Base-by-base conservation (phyloP, 2,329 filamentous ascomycete species). In the Exophiala spinifera region DNA sequence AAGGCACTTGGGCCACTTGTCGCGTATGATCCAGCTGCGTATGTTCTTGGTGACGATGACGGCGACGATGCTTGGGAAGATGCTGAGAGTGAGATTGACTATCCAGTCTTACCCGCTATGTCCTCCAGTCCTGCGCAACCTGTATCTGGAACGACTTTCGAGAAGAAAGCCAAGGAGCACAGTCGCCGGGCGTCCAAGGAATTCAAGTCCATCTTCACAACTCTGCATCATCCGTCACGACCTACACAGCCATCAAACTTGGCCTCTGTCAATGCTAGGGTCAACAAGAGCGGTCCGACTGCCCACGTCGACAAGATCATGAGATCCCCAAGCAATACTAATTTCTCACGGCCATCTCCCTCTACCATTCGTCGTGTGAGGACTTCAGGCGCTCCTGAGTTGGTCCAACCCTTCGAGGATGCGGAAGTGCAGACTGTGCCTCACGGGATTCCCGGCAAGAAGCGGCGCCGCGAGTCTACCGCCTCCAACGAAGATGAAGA, bases 291-390 rank as follows among this genome's bases (percentile, higher is more conserved):
- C 10, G 39, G 61, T 31, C 53, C 59, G 7, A 54, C 53, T 19
- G 39, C 19, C 6, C 49, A 62, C 28, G 52, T 54, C 23, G 50
- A 59, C 34, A 54, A 52, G 33, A 51, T 62, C 40, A 57, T 55
- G 46, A 21, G 37, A 31, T 64, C 62, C 33, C 59, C 61, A 13
- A 56, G 43, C 39, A 58, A 59, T 37, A n/a, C 36, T 5, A 54
- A 51, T 78, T 80, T 69, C 68, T 75, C 56, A 6, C 39, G 46
- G 21, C 50, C 55, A 31, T 62, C 60, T n/a, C 62, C 69, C 1
- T 66, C 73, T 10, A 71, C 70, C 4, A 71, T 76, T 55, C 72
- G 74, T 25, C 68, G 69, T 14, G 70, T 76, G 36, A 68, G 71
- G 33, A 65, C 66, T 1, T 72, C 71, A 3, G 66, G 63, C 20